Conservation (phyloP, 192 early-diverging fungal species). For the Ramicandelaber brevisporus region DNA sequence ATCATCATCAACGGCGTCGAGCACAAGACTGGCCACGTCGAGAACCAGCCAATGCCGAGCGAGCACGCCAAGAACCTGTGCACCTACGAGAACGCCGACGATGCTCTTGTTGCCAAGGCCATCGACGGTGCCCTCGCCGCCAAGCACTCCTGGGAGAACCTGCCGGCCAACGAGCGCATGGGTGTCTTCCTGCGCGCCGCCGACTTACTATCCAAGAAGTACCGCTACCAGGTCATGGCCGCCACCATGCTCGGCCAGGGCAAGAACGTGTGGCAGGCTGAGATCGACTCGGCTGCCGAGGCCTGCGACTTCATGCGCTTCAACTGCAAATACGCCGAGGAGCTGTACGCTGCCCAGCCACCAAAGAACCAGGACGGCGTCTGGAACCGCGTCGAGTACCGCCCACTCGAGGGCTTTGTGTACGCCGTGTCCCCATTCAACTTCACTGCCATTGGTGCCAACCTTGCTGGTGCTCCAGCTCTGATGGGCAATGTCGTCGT, state of each 20-base stretch:
- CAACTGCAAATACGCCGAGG: slow-evolving; percentile 77
- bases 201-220: slow-evolving; percentile 69
- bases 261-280: slow-evolving; percentile 97
- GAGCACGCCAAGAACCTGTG: slow-evolving; percentile 57
- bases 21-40: slow-evolving; percentile 35
- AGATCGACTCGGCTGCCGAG: slow-evolving; percentile 95
- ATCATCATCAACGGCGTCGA: slow-evolving; percentile 66
- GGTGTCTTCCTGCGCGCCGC: slow-evolving; percentile 97
- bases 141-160: slow-evolving; percentile 70
- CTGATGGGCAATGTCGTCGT: slow-evolving; percentile 95
- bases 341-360: slow-evolving; percentile 85
- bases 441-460: slow-evolving; percentile 97
- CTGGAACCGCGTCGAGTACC: slow-evolving; percentile 95
- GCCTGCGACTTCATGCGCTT: slow-evolving; percentile 87
- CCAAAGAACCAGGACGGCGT: slow-evolving; percentile 51
- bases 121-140: slow-evolving; percentile 67
- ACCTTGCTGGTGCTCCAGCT: slow-evolving; percentile 74
- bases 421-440: slow-evolving; percentile 96
- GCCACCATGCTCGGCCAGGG: slow-evolving; percentile 96
- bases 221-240: slow-evolving; percentile 76
- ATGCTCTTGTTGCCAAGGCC: slow-evolving; percentile 41
- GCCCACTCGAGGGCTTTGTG: slow-evolving; percentile 92
- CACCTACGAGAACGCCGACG: slow-evolving; percentile 63
- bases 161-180: slow-evolving; percentile 81
- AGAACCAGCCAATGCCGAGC: slow-evolving; percentile 56